Base-by-base conservation (phyloP, 2,329 filamentous ascomycete species). In the Cryphonectria carpinicola region DNA sequence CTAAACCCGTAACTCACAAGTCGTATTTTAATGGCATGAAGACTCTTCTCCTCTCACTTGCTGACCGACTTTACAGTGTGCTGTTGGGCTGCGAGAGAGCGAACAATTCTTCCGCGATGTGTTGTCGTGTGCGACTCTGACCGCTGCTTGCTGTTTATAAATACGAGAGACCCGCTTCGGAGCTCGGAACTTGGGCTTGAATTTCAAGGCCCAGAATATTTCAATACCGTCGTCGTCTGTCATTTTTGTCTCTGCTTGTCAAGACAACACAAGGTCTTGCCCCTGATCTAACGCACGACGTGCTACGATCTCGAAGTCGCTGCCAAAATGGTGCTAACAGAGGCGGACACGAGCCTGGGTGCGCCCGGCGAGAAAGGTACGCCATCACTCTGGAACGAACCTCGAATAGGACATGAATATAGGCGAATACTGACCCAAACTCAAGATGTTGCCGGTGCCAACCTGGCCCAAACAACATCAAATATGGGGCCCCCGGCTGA, bases 101-200 rank as follows among this genome's bases (percentile, higher is more conserved):
- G 35, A 62, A 25, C 28, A 62, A 19, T 61, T 25, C 14, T n/a
- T 28, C 43, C 54, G 56, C 43, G 56, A 28, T 52, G 66, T 25
- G 66, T 41, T 52, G 66, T 68, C 25, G 19, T 49, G 22, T 41
- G 46, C 28, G 56, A 63, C 19, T 63, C 60, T 68, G 66, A 68
- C 66, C 66, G 66, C 66, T 52, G 58, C 41, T 68, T 67, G 65
- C 37, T 46, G 39, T 32, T 22, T 39, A 39, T 35, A 22, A 66
- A 49, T 39, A 60, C 46, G 65, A 46, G 22, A 46, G 65, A 60
- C 54, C 65, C 65, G 56, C 65, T 60, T 19, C 65, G 54, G 52
- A 67, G 10, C n/a, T 41, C 54, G 37, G 65, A 61, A 49, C 37
- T 25, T 37, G 37, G 19, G 54, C 17, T 22, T 46, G 65, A 37